Base-by-base conservation (phyloP, 2,329 filamentous ascomycete genomes). In the Colletotrichum nymphaeae region DNA sequence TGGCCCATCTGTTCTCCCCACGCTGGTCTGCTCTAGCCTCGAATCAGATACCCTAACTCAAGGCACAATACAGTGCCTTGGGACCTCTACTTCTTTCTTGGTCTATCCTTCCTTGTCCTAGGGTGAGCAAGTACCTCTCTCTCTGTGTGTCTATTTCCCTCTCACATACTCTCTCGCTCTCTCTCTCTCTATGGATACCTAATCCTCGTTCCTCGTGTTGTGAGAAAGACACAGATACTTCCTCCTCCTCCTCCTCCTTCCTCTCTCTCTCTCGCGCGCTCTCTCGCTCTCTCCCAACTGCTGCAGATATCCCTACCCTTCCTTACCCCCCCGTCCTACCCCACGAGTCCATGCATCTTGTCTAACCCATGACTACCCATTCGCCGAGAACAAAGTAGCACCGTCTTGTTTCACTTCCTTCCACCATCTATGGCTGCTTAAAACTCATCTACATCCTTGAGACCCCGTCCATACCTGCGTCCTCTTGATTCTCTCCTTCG, bases 401-500 rank as follows among this genome's bases (percentile, higher is more conserved):
- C 81, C 73, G 77, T 69, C 77, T 78, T 83, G 82, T 83, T 81
- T 82, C 80, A 80, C 77, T 80, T 76, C 75, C 69, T 68, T 75
- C 60, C 67, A 65, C 67, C 66, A 46, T 65, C 73, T 53, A 67
- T 70, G 67, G 65, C 69, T 67, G 67, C 57, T 71, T 63, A 67
- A 74, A 71, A 74, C 72, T 49, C 68, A 72, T 63, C 63, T 67
- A 55, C 19, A 49, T 53, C 22, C 72, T 55, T 72, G 19, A 35
- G 49, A 30, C 42, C 52, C 49, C 63, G 26, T 26, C 26, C 26
- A 57, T 22, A 65, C 53, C 55, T 63, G 30, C 26, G 52, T 67
- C 46, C 62, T 46, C 59, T 32, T 55, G 62, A 57, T 46, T 66
- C 57, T 63, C 60, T 42, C 30, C 57, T 46, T 72, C 58, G 32